These are phyloP conservation scores for Niebla homalea DNA, from an alignment of 495 filamentous ascomycete species.

Conservation along the genomic window DNA sequence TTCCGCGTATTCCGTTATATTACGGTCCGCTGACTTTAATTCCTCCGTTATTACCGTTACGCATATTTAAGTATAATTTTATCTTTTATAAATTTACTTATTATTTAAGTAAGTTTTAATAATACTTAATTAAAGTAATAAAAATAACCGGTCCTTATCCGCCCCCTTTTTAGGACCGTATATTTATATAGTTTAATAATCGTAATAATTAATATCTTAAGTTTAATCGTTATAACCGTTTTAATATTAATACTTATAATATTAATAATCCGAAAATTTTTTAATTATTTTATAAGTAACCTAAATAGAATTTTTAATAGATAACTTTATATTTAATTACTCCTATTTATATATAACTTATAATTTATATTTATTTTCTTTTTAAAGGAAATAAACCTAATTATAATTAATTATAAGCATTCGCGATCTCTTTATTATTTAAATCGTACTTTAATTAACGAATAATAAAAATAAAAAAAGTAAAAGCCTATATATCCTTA, in stretches of 20 bases:
- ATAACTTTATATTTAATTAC: constrained; percentile 5
- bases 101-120: constrained; percentile 7
- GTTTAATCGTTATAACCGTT: no score
- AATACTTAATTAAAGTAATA: constrained; percentile 5
- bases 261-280: background rate
- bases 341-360: constrained; percentile 6
- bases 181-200: constrained; percentile 1
- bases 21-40: no score
- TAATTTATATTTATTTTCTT: constrained; percentile 10
- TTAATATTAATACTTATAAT: constrained; percentile 10
- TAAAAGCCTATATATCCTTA: background rate
- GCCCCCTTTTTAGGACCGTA: background rate
- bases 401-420: constrained; percentile 4
- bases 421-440: constrained; percentile 7
- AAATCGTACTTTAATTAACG: no score
- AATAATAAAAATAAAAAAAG: constrained; percentile 2
- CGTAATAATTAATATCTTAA: constrained; percentile 6
- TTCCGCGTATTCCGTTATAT: no score
- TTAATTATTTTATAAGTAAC: constrained; percentile 2
- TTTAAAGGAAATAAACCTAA: constrained; percentile 9
- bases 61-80: no score
- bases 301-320: constrained; percentile 1
- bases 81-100: no score
- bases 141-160: no score
- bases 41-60: no score